Evolutionary conservation across 345 rosid genomes (phyloP), one percentile per base, ranked within the genome.

Genomic region (Erysimum cheiranthoides): DNA sequence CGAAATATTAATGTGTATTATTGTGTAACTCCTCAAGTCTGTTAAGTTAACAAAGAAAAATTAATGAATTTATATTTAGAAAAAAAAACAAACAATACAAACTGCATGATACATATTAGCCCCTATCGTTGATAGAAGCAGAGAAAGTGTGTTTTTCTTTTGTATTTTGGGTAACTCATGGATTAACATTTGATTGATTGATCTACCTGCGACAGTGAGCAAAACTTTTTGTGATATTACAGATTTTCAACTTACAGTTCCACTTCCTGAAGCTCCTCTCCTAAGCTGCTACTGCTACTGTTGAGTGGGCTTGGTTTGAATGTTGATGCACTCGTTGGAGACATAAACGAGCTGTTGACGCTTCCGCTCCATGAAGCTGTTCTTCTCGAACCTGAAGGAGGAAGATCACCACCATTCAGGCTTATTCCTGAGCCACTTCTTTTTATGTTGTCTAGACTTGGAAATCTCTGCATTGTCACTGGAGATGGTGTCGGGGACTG

Each of bases 351-450:
- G 68, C 75, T 81, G 34, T 70, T 78, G 66, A 82, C 60, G 78
- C 85, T 90, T 61, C 97, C 96, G 70, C 98, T 89, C 98, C 98
- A 93, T 36, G 98, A 93, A 38, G 94, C 94, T 45, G 91, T 77
- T 62, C 94, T 86, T 51, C 96, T 88, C 0, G 94, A 86, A 43
- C 75, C 78, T 10, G 85, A 58, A 31, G 79, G 60, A 31, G 79
- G 58, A 64, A 57, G 58, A 54, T 74, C 70, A n/a, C 71, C 78
- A 11, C 71, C 78, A 11, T 68, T 77, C 6, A 76, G 79, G 49
- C 77, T 79, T 49, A 40, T 43, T 52, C 61, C 75, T 5, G 35
- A 61, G 34, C 74, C 86, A 32, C 46, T 73, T 63, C 79, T 74
- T 43, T 71, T 61, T 30, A 93, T 87, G 76, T 90, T 87, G 61